phyloP scores from a whole-genome alignment of 176 grass and related monocot species.

The Carex cristatella region DNA sequence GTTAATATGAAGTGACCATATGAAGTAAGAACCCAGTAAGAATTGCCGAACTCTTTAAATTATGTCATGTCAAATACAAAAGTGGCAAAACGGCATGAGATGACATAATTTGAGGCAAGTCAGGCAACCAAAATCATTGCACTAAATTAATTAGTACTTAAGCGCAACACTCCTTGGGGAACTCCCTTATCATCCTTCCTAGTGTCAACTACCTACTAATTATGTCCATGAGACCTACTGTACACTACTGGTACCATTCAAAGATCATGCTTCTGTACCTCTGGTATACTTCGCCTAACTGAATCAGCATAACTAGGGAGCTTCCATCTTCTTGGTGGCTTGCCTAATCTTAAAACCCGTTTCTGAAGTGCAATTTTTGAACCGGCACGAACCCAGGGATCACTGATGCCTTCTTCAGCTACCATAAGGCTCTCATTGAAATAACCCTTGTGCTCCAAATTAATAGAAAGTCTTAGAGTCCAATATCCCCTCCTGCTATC shows the following conservation, averaged over 20 bases:
- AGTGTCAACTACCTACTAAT: not conserved
- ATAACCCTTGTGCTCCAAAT: conserved; percentile 68
- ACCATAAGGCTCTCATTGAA: conserved; percentile 72
- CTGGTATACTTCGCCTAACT: conserved; percentile 61
- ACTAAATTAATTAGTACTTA: not conserved
- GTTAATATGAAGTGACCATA: not conserved
- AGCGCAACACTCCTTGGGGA: not conserved
- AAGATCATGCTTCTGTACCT: conserved; percentile 26
- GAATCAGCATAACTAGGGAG: conserved; percentile 66
- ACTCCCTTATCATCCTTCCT: not conserved
- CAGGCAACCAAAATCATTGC: not conserved
- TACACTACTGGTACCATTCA: not conserved
- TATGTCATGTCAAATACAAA: not conserved
- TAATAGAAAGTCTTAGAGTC: conserved; percentile 75
- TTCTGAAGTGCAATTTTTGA: conserved; percentile 68
- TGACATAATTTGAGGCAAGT: not conserved
- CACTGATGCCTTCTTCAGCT: conserved; percentile 63
- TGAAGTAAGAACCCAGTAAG: not conserved
- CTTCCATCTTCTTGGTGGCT: conserved; percentile 89
- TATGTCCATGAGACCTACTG: not conserved
- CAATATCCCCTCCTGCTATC: conserved; percentile 69
- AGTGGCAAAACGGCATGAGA: not conserved
- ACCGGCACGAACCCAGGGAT: conserved; percentile 78
- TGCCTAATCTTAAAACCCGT: conserved; percentile 70
- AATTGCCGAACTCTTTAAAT: not conserved